Evolutionary conservation across 2,329 filamentous ascomycete genomes (phyloP).

Genomic region (Pezicula carpinea): DNA sequence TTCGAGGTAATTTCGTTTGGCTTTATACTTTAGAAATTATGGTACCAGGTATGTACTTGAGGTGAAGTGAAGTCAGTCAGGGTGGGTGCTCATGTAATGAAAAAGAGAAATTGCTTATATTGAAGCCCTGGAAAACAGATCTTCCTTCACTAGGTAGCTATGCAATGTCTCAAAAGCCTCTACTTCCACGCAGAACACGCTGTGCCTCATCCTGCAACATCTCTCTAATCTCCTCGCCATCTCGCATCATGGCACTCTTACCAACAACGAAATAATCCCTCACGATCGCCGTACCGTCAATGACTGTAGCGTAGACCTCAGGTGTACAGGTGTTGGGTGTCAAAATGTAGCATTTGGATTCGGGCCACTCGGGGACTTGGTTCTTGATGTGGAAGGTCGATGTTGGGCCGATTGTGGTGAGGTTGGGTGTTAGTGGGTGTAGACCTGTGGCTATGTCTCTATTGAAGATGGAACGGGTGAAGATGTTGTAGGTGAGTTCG

Average conservation of each 20-base stretch:
- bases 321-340: slow-evolving; percentile 36
- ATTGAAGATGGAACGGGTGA: slow-evolving; percentile 42
- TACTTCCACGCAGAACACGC: no score
- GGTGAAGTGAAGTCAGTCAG: no score
- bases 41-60: no score
- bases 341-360: slow-evolving; percentile 40
- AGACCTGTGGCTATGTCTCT: slow-evolving; percentile 48
- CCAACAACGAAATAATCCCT: slow-evolving; percentile 39
- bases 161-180: no score
- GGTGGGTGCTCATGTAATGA: no score
- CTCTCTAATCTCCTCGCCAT: not conserved
- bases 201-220: not conserved
- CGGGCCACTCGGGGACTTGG: slow-evolving; percentile 31
- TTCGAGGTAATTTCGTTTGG: no score
- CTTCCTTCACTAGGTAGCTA: no score
- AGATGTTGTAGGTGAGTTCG: slow-evolving; percentile 44
- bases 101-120: no score
- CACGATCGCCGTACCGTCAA: slow-evolving; percentile 39
- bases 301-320: slow-evolving; percentile 36
- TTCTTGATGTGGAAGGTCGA: slow-evolving; percentile 38
- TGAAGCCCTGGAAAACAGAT: no score
- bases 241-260: slow-evolving; percentile 5
- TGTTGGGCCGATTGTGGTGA: slow-evolving; percentile 33
- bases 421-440: slow-evolving; percentile 30
- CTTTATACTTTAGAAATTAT: no score